These are phyloP conservation scores for Penicillium dipodomyicola DNA, from an alignment of 495 filamentous ascomycete species.

Conservation along the genomic window DNA sequence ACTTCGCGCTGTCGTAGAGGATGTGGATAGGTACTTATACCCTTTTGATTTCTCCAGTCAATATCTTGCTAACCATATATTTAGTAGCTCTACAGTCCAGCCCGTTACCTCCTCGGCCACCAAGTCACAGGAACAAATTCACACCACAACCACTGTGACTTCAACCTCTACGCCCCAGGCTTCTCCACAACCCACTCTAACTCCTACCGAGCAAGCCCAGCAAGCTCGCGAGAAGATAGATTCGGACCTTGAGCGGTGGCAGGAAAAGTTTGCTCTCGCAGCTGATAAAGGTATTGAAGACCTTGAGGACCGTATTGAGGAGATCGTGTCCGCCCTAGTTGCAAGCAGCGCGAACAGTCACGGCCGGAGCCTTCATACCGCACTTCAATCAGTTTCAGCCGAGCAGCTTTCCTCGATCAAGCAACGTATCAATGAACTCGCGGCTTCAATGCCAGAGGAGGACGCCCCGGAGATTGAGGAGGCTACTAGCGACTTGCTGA, in stretches of 20 bases:
- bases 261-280: slow-evolving; percentile 78
- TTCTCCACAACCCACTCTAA: slow-evolving; percentile 29
- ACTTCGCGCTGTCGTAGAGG: slow-evolving; percentile 56
- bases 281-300: slow-evolving; percentile 77
- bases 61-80: slow-evolving; percentile 22
- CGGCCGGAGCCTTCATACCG: slow-evolving; percentile 63
- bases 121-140: slow-evolving; percentile 19
- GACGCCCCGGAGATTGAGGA: slow-evolving; percentile 52
- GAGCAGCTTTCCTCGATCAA: slow-evolving; percentile 65
- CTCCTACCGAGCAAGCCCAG: slow-evolving; percentile 45
- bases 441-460: slow-evolving; percentile 54
- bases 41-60: not conserved
- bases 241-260: slow-evolving; percentile 77
- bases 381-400: slow-evolving; percentile 64
- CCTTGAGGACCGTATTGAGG: slow-evolving; percentile 63
- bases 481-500: slow-evolving; percentile 60
- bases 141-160: slow-evolving; percentile 20
- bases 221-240: slow-evolving; percentile 65
- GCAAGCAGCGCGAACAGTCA: slow-evolving; percentile 61
- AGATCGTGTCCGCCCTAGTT: slow-evolving; percentile 74
- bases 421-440: slow-evolving; percentile 58
- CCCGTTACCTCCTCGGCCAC: slow-evolving; percentile 27
- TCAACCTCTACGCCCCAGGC: slow-evolving; percentile 25
- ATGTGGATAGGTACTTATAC: slow-evolving; percentile 48
- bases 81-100: slow-evolving; percentile 31